Percentiles rank a stretch among this genome's conserved stretches.
phyloP scores from a whole-genome alignment of 106 monocot species.

The Dendrobium officinale region DNA sequence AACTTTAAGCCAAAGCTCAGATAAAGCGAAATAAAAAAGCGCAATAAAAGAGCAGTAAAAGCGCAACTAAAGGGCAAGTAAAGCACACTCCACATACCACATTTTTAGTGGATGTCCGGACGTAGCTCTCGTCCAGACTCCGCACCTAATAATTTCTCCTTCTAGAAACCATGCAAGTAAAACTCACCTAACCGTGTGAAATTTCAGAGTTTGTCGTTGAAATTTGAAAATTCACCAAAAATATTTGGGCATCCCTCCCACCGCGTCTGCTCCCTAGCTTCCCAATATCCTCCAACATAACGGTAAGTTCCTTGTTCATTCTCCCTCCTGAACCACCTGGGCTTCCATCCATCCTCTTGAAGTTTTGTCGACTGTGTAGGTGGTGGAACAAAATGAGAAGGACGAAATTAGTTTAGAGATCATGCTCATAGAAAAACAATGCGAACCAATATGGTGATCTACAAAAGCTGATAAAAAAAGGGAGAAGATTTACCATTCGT shows the following conservation, averaged over 20 bases:
- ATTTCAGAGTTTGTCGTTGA: not conserved
- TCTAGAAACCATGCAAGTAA: not conserved
- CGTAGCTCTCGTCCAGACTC: too few relatives aligned
- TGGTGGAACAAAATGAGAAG: not conserved
- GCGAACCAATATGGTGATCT: not conserved
- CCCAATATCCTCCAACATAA: constrained; percentile 73
- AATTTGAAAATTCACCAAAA: constrained; percentile 38
- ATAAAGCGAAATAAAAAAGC: too few relatives aligned
- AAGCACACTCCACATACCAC: too few relatives aligned
- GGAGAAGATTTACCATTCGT: constrained; percentile 45
- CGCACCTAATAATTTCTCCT: too few relatives aligned
- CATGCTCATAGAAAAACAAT: not conserved
- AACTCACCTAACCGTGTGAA: not conserved
- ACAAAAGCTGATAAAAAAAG: not conserved
- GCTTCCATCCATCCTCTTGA: constrained; percentile 73
- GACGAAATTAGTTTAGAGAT: not conserved
- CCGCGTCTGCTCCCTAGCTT: constrained; percentile 47
- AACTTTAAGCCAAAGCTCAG: too few relatives aligned
- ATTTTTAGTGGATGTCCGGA: too few relatives aligned
- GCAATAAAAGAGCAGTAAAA: too few relatives aligned
- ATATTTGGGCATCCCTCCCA: constrained; percentile 66
- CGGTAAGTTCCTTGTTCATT: constrained; percentile 29
- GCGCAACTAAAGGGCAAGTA: too few relatives aligned
- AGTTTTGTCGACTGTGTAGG: constrained; percentile 50
- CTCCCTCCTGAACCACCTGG: constrained; percentile 50